These are phyloP conservation scores for Nigrospora osmanthi DNA, from an alignment of 2,329 filamentous ascomycete species.

Conservation along the genomic window DNA sequence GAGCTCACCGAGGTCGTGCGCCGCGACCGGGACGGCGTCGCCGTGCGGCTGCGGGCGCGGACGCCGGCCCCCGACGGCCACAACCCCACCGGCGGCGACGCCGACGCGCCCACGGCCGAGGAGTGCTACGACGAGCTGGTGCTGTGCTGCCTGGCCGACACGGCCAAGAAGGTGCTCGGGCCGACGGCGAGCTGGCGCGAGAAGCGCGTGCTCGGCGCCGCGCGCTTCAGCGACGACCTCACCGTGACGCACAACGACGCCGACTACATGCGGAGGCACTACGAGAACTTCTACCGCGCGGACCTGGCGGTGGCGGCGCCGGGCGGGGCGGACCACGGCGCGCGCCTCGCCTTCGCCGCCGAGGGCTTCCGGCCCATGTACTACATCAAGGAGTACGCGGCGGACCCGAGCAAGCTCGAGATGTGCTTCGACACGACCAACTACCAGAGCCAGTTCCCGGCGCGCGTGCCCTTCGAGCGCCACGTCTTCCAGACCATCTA, in stretches of 20 bases:
- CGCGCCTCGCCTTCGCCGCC: conserved; percentile 30
- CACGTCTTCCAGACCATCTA: conserved; percentile 42
- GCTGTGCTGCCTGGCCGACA: conserved; percentile 58
- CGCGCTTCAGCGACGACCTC: conserved; percentile 62
- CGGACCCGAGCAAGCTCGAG: conserved; percentile 42
- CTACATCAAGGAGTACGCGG: conserved; percentile 47
- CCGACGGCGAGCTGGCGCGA: conserved; percentile 52
- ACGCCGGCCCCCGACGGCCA: conserved; percentile 22
- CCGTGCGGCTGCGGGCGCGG: conserved; percentile 32
- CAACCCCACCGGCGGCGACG: conserved; percentile 20
- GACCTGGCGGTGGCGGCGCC: conserved; percentile 28
- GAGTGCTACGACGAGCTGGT: conserved; percentile 61
- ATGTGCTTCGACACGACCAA: conserved; percentile 50
- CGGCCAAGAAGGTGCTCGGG: conserved; percentile 52
- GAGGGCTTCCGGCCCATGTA: conserved; percentile 43
- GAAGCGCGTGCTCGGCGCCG: conserved; percentile 60
- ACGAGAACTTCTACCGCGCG: conserved; percentile 51
- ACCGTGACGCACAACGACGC: conserved; percentile 62
- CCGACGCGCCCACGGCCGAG: conserved; percentile 30
- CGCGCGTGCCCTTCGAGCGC: conserved; percentile 28
- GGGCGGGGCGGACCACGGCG: conserved; percentile 27
- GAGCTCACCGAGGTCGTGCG: conserved; percentile 41
- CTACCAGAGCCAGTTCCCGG: conserved; percentile 51
- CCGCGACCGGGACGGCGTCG: conserved; percentile 40
- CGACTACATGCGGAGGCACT: conserved; percentile 59